Conservation (phyloP, 768 basidiomycete species). For the Suillus ampliporus region DNA sequence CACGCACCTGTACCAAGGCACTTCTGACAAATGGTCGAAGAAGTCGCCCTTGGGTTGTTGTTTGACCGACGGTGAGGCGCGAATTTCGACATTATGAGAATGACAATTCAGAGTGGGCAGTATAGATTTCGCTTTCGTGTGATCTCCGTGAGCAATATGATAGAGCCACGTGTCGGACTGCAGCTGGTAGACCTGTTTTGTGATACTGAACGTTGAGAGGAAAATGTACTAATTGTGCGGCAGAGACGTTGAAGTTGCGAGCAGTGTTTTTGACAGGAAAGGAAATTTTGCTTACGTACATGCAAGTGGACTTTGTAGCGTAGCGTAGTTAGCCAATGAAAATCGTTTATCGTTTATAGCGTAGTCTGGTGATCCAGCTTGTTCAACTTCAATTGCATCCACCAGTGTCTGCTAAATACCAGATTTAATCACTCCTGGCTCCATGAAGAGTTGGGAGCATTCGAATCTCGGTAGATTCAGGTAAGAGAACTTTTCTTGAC, state of each 20-base stretch:
- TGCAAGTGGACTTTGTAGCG: too few species aligned
- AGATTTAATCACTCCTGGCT: too few species aligned
- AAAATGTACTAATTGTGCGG: conserved; percentile 10
- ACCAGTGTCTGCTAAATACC: too few species aligned
- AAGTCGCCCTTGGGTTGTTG: conserved; percentile 66
- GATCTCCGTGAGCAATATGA: not conserved
- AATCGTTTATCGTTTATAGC: too few species aligned
- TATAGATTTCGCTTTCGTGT: not conserved
- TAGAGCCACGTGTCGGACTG: not conserved
- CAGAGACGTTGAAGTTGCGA: too few species aligned
- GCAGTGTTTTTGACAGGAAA: not conserved
- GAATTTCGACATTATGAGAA: conserved; percentile 72
- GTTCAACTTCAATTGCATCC: too few species aligned
- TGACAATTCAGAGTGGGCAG: not conserved
- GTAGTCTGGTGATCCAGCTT: too few species aligned
- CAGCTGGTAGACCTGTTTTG: too few species aligned
- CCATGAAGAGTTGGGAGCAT: too few species aligned
- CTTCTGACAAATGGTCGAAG: conserved; percentile 82
- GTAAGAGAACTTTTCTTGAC: too few species aligned
- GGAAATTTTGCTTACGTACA: conserved; percentile 26
- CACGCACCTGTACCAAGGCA: conserved; percentile 70
- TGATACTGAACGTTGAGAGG: not conserved
- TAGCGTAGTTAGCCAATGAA: too few species aligned
- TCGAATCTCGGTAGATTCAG: too few species aligned
- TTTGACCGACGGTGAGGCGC: conserved; percentile 71